These are phyloP conservation scores for Lentinula raphanica DNA, from an alignment of 768 basidiomycete species.

Conservation along the genomic window DNA sequence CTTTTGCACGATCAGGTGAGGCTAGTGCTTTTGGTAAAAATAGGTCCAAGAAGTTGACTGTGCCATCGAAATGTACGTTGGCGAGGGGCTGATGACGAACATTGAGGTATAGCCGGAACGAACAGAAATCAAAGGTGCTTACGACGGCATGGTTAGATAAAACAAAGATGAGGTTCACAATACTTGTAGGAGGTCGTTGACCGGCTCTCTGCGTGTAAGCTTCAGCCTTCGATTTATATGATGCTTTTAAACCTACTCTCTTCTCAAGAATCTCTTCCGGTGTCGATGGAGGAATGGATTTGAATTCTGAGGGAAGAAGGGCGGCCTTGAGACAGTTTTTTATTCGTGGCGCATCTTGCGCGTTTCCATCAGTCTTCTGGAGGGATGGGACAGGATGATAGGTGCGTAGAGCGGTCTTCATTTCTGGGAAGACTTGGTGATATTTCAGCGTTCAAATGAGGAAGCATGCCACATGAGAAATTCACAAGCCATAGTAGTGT, in stretches of 20 bases:
- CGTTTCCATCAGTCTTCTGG: constrained; percentile 83
- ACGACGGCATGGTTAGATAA: constrained; percentile 76
- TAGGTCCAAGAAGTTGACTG: constrained; percentile 74
- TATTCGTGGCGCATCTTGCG: constrained; percentile 88
- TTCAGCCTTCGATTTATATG: constrained; percentile 3
- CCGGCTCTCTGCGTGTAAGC: constrained; percentile 42
- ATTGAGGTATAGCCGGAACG: background rate
- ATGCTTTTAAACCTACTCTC: constrained; percentile 40
- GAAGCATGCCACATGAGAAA: constrained; percentile 8
- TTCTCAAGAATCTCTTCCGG: constrained; percentile 70
- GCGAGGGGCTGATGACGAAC: constrained; percentile 44
- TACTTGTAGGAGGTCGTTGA: constrained; percentile 72
- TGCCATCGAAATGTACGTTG: constrained; percentile 67
- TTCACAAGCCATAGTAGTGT: constrained; percentile 87
- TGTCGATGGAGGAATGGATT: constrained; percentile 60
- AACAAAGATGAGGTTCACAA: constrained; percentile 83
- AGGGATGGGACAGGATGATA: constrained; percentile 86
- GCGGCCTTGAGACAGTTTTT: constrained; percentile 87
- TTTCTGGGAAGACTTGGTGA: constrained; percentile 77
- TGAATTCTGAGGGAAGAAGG: constrained; percentile 63
- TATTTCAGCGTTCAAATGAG: background rate
- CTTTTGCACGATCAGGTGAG: constrained; percentile 67
- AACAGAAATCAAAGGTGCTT: constrained; percentile 21
- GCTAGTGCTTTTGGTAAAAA: constrained; percentile 74
- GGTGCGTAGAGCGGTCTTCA: constrained; percentile 85